Percentiles rank a stretch among this genome's conserved stretches.
These are phyloP conservation scores for Backusella mclennaniae DNA, from an alignment of 192 early-diverging fungal genomes.

Conservation along the genomic window DNA sequence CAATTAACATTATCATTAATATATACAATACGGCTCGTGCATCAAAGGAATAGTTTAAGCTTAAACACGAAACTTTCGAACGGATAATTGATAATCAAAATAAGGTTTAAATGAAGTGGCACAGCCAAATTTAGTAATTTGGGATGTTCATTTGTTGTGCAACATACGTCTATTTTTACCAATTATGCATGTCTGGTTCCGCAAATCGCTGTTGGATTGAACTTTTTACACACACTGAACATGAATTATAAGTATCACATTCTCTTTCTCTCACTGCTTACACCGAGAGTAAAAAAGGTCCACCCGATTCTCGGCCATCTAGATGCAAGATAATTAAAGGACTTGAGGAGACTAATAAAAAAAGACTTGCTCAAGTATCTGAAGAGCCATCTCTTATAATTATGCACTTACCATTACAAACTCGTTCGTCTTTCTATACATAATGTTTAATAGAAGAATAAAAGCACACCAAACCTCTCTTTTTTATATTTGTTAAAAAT, in stretches of 20 bases:
- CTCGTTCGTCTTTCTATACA: not conserved
- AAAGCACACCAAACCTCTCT: too few relatives aligned
- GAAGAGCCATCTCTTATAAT: too few relatives aligned
- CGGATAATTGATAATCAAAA: not conserved
- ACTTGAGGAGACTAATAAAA: too few relatives aligned
- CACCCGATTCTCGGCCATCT: not conserved
- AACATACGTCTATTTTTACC: not conserved
- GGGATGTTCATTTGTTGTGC: not conserved
- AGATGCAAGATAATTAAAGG: not conserved
- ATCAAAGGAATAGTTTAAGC: not conserved
- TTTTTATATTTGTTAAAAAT: not conserved
- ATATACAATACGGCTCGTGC: too few relatives aligned
- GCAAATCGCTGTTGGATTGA: not conserved
- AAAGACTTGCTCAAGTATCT: too few relatives aligned
- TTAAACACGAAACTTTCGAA: not conserved
- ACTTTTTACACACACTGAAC: not conserved
- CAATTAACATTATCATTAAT: too few relatives aligned
- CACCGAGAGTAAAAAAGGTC: not conserved
- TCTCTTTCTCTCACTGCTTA: not conserved
- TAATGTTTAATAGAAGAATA: not conserved
- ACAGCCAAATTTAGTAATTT: not conserved
- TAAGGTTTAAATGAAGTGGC: not conserved
- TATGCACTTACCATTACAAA: too few relatives aligned
- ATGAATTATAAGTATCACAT: not conserved
- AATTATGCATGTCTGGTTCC: not conserved